phyloP scores from a whole-genome alignment of 352 stramenopile species.

The Hyaloperonospora arabidopsidis region DNA sequence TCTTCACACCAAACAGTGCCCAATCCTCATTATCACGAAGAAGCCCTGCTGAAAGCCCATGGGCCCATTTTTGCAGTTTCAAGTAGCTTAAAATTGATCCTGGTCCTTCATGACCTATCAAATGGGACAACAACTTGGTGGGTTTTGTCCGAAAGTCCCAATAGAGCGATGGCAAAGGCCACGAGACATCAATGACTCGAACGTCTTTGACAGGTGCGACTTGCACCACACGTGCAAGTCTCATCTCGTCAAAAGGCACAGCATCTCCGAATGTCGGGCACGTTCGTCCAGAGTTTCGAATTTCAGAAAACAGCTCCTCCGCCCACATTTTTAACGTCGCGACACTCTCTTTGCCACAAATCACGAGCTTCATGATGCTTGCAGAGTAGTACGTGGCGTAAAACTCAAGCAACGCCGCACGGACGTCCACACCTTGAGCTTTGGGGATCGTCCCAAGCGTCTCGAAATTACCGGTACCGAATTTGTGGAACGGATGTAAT shows the following conservation, averaged over 20 bases:
- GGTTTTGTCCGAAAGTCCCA: conserved; percentile 57
- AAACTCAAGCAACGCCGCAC: conserved; percentile 74
- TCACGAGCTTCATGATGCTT: conserved; percentile 86
- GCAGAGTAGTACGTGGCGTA: conserved; percentile 87
- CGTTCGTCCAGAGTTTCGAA: conserved; percentile 63
- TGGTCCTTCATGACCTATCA: conserved; percentile 90
- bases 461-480: conserved; percentile 86
- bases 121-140: conserved; percentile 84
- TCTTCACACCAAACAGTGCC: conserved; percentile 53
- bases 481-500: conserved; percentile 82
- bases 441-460: conserved; percentile 49
- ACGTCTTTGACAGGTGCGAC: conserved; percentile 65
- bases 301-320: conserved; percentile 60
- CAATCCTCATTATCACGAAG: conserved; percentile 67
- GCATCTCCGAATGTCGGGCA: conserved; percentile 47
- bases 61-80: conserved; percentile 72
- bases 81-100: conserved; percentile 90
- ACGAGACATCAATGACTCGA: conserved; percentile 64
- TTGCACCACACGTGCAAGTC: conserved; percentile 38
- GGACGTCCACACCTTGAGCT: conserved; percentile 45
- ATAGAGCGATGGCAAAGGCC: conserved; percentile 52
- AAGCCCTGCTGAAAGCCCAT: conserved; percentile 60
- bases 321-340: conserved; percentile 74
- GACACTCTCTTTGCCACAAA: conserved; percentile 85
- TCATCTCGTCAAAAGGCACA: conserved; percentile 42